These are phyloP conservation scores for Cylindrotheca fusiformis DNA, from an alignment of 108 stramenopile species.

Conservation along the genomic window DNA sequence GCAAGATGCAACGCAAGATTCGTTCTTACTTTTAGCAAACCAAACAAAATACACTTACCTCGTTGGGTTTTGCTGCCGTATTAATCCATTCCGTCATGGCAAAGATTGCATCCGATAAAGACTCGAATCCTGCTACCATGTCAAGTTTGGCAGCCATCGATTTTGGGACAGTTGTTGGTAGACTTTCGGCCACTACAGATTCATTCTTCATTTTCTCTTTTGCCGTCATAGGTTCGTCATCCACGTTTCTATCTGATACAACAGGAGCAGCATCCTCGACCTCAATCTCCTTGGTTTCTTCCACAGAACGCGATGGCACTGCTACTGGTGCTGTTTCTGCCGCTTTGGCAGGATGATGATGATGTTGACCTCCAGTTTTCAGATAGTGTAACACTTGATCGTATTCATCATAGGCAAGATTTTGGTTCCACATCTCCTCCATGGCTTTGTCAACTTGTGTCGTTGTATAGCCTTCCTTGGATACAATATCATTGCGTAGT, in stretches of 20 bases:
- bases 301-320: not conserved
- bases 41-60: constrained; percentile 27
- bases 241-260: not conserved
- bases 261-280: constrained; percentile 1
- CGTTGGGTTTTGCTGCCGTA: constrained; percentile 38
- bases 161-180: not conserved
- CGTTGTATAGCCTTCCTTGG: constrained; percentile 16
- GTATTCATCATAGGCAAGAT: constrained; percentile 35
- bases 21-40: not conserved
- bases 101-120: constrained; percentile 36
- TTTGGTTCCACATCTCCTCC: constrained; percentile 48
- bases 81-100: constrained; percentile 42
- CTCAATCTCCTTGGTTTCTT: constrained; percentile 15
- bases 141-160: constrained; percentile 28
- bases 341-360: no score
- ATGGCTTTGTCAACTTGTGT: constrained; percentile 34
- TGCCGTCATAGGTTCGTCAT: not conserved
- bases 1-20: not conserved
- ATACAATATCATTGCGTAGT: constrained; percentile 18
- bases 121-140: constrained; percentile 33
- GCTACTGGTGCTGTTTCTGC: not conserved
- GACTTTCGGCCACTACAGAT: no score
- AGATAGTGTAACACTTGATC: constrained; percentile 28
- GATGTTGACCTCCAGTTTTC: constrained; percentile 3
- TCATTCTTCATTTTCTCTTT: not conserved